Evolutionary conservation across 2,329 filamentous ascomycete genomes (phyloP).

Genomic region (Sclerotinia nivalis): DNA sequence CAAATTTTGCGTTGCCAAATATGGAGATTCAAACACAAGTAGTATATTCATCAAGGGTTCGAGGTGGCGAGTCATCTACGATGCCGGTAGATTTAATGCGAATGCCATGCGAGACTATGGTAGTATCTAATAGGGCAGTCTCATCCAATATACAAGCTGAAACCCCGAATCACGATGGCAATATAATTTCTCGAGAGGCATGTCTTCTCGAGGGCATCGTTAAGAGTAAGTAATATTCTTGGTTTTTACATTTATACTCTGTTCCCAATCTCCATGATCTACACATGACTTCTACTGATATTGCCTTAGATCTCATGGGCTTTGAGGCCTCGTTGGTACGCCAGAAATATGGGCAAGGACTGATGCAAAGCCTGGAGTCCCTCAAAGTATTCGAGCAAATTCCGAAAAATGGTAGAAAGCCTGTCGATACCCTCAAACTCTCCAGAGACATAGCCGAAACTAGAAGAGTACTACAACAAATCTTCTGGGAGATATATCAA

Average conservation of each 20-base stretch:
- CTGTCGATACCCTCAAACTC: background rate
- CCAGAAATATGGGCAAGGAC: constrained; percentile 44
- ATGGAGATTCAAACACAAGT: constrained; percentile 19
- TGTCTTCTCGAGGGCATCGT: background rate
- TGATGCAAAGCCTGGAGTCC: constrained; percentile 42
- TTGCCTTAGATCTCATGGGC: background rate
- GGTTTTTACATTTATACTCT: too few relatives aligned
- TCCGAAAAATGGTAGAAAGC: background rate
- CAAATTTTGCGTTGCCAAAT: background rate
- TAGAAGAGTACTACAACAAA: background rate
- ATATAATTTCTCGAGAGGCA: background rate
- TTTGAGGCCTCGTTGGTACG: constrained; percentile 40
- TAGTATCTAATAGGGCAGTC: too few relatives aligned
- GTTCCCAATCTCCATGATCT: background rate
- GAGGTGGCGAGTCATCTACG: constrained; percentile 23
- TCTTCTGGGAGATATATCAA: constrained; percentile 15
- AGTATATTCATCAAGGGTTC: constrained; percentile 12
- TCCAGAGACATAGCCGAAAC: constrained; percentile 12
- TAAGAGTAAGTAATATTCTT: background rate
- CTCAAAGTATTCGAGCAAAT: constrained; percentile 30
- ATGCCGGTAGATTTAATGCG: background rate
- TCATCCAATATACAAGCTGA: too few relatives aligned
- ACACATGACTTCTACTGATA: background rate
- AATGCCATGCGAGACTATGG: background rate
- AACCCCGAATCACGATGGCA: background rate